Conservation (phyloP, 495 filamentous ascomycete species). For the Parathielavia appendiculata region DNA sequence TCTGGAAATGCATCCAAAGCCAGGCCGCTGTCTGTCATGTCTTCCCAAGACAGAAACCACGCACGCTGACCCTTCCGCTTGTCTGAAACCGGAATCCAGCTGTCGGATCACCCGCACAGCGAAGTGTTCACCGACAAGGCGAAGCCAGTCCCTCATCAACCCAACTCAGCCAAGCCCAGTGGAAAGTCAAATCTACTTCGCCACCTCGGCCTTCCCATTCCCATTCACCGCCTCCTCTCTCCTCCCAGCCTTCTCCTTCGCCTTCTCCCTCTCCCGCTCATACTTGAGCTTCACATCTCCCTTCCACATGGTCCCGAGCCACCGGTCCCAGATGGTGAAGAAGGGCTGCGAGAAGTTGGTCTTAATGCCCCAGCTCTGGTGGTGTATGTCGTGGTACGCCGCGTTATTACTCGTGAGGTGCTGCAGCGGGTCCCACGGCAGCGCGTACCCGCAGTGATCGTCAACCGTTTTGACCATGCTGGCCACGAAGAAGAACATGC, state of each 20-base stretch:
- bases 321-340: conserved; percentile 78
- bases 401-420: conserved; percentile 88
- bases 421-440: conserved; percentile 93
- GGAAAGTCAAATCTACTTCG: neutral
- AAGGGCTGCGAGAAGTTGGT: conserved; percentile 71
- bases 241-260: conserved; percentile 34
- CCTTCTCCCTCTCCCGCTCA: conserved; percentile 35
- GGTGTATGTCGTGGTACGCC: conserved; percentile 93
- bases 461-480: conserved; percentile 94
- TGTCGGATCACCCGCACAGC: neutral
- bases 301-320: conserved; percentile 67
- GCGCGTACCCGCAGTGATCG: conserved; percentile 92
- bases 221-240: neutral
- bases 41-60: neutral
- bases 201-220: neutral
- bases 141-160: neutral
- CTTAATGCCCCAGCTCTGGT: conserved; percentile 99
- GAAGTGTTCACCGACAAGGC: neutral
- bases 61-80: neutral
- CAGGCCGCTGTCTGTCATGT: neutral
- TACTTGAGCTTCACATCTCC: conserved; percentile 49
- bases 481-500: conserved; percentile 77
- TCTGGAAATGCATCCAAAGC: neutral
- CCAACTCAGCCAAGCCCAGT: neutral
- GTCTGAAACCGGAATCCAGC: neutral